A percentile compares a stretch with the other conserved stretches of the same genome.
phyloP scores from a whole-genome alignment of 164 flowering plant genomes.

The Kingdonia uniflora region DNA sequence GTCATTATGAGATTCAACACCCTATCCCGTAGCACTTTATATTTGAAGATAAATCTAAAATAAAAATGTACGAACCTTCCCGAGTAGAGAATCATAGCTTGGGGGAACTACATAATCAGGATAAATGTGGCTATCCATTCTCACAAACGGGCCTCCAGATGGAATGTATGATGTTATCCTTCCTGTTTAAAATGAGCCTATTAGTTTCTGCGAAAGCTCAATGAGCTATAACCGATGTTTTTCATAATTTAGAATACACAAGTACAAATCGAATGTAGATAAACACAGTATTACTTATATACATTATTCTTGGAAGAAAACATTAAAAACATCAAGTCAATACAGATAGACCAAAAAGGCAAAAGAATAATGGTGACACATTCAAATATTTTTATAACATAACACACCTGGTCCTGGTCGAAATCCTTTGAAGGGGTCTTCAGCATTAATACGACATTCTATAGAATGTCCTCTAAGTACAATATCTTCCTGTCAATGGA shows the following conservation, averaged over 20 bases:
- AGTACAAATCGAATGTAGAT: too few species aligned
- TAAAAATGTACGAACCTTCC: slow-evolving; percentile 80
- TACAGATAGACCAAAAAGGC: too few species aligned
- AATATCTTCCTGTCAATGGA: slow-evolving; percentile 74
- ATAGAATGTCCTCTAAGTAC: slow-evolving; percentile 96
- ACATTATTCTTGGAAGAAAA: too few species aligned
- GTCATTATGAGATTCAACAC: not conserved
- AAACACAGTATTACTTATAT: too few species aligned
- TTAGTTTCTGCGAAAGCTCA: too few species aligned
- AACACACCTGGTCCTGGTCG: slow-evolving; percentile 93
- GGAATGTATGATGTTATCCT: slow-evolving; percentile 90
- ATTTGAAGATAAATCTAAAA: too few species aligned
- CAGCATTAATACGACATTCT: slow-evolving; percentile 99
- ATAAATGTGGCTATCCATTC: slow-evolving; percentile 99
- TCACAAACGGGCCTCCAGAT: slow-evolving; percentile 95
- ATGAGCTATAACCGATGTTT: too few species aligned
- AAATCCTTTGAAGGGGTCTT: slow-evolving; percentile 93
- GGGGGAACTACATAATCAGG: slow-evolving; percentile 97
- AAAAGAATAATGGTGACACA: too few species aligned
- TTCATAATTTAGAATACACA: too few species aligned
- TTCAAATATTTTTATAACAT: not conserved
- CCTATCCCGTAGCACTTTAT: too few species aligned
- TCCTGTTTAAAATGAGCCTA: slow-evolving; percentile 32
- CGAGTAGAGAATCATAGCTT: slow-evolving; percentile 93
- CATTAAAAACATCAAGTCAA: too few species aligned